Conservation (phyloP, 1,284 basidiomycete species). For the Cryptococcus sp. region DNA sequence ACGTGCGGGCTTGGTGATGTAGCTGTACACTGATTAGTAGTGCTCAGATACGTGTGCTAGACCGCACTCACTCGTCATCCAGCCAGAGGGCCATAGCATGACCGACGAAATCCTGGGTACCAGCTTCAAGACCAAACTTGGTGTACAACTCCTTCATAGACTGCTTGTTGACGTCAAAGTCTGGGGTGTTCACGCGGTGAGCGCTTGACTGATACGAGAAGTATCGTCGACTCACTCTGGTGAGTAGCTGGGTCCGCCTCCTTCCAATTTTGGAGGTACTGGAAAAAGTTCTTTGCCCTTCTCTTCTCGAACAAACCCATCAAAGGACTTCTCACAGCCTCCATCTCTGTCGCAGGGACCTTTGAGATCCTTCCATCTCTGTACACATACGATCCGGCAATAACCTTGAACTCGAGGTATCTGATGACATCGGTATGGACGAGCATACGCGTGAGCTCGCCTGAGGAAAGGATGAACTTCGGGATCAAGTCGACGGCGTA, state of each 20-base stretch:
- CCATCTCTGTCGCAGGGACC: slow-evolving; percentile 96
- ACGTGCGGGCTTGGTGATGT: slow-evolving; percentile 88
- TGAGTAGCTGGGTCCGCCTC: slow-evolving; percentile 93
- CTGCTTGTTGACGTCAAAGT: slow-evolving; percentile 79
- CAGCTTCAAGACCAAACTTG: slow-evolving; percentile 95
- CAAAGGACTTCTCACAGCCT: slow-evolving; percentile 89
- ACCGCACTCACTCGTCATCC: slow-evolving; percentile 80
- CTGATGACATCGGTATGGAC: slow-evolving; percentile 99
- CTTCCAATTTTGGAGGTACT: slow-evolving; percentile 94
- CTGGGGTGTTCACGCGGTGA: slow-evolving; percentile 55
- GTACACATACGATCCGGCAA: slow-evolving; percentile 97
- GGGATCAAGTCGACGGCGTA: slow-evolving; percentile 93
- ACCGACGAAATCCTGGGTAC: slow-evolving; percentile 98
- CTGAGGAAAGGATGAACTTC: slow-evolving; percentile 97
- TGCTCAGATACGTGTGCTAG: background rate
- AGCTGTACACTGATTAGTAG: slow-evolving; percentile 59
- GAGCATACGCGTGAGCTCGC: slow-evolving; percentile 96
- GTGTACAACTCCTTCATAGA: slow-evolving; percentile 92
- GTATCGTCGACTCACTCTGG: slow-evolving; percentile 64
- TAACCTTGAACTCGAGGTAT: slow-evolving; percentile 99
- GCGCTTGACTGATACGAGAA: background rate
- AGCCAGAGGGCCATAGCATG: slow-evolving; percentile 99
- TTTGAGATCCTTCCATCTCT: slow-evolving; percentile 97
- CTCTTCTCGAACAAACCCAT: slow-evolving; percentile 99
- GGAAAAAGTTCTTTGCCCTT: slow-evolving; percentile 97